Conservation (phyloP, 345 rosid species). For the Boechera retrofracta region DNA sequence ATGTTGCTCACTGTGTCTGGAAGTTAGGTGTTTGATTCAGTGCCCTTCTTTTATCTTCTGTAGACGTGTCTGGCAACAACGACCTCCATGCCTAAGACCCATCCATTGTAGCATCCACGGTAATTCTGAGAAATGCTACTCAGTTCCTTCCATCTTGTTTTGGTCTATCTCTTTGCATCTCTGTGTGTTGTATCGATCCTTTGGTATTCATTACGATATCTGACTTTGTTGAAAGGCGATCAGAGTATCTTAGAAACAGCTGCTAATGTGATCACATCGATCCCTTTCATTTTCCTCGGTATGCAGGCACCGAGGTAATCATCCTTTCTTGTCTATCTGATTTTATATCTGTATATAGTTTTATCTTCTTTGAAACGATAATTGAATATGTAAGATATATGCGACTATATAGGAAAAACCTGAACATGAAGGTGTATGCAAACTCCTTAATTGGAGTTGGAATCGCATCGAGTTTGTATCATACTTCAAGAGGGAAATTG, state of each 20-base stretch:
- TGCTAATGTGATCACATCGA: slow-evolving; percentile 90
- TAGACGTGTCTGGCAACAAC: slow-evolving; percentile 93
- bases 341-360: neutral
- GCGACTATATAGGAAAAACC: slow-evolving; percentile 62
- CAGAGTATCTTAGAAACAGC: slow-evolving; percentile 63
- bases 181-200: neutral
- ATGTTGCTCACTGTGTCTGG: neutral
- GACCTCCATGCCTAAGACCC: slow-evolving; percentile 92
- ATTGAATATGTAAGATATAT: neutral
- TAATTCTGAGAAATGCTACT: slow-evolving; percentile 33
- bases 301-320: slow-evolving; percentile 87
- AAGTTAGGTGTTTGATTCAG: slow-evolving; percentile 22
- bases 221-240: slow-evolving; percentile 62
- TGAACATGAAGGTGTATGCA: slow-evolving; percentile 78
- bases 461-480: slow-evolving; percentile 83
- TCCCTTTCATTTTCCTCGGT: slow-evolving; percentile 89
- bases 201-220: neutral
- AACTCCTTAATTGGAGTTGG: slow-evolving; percentile 97
- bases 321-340: slow-evolving; percentile 7
- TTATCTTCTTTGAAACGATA: neutral
- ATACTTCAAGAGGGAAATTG: slow-evolving; percentile 79
- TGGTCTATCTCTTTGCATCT: neutral
- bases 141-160: neutral
- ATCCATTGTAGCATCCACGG: slow-evolving; percentile 67
- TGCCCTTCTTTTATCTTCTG: slow-evolving; percentile 15